Evolutionary conservation across 805 yeast species (phyloP), one percentile per base, ranked within the genome.

Genomic region (Barnettozyma sp.): DNA sequence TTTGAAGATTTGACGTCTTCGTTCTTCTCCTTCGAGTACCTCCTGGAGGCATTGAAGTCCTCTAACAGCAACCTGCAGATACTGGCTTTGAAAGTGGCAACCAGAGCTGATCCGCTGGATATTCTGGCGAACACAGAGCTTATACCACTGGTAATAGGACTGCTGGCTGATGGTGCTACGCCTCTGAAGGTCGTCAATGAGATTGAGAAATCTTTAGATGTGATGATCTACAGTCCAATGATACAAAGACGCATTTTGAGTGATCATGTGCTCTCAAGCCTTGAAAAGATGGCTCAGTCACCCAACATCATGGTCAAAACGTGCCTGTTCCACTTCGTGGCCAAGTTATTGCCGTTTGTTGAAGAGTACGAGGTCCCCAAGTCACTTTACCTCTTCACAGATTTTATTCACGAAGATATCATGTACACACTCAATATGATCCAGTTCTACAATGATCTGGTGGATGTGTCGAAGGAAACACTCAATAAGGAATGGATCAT

Each of bases 31-130:
- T 19, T 42, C 18, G 42, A 37, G 5, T 34, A 42, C 29, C n/a
- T 52, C 8, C 16, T 47, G 8, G 38, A 47, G 8, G 55, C 54
- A 8, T 36, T 52, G 14, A 22, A 34, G 5, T 44, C 56, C 2
- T 37, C 33, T 1, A 43, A 40, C 20, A 39, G 30, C 13, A 41
- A 44, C 18, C 23, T 51, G 7, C 52, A 49, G 29, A 36, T 41
- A 12, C 22, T 48, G 5, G 50, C 51, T 3, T 9, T 52, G 26
- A 46, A 40, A 30, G 46, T 48, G 16, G 26, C 46, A 8, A 25
- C 47, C 7, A 48, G 30, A 28, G 50, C 57, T 1, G 30, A 39
- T 6, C 55, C 55, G 2, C 39, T 43, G 6, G 57, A 52, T 25
- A 33, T 49, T 14, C 10, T 52, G 1, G 44, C 56, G 6, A 46